Evolutionary conservation across 331 rosid genomes (phyloP).

Genomic region (Pyrus hybrid): DNA sequence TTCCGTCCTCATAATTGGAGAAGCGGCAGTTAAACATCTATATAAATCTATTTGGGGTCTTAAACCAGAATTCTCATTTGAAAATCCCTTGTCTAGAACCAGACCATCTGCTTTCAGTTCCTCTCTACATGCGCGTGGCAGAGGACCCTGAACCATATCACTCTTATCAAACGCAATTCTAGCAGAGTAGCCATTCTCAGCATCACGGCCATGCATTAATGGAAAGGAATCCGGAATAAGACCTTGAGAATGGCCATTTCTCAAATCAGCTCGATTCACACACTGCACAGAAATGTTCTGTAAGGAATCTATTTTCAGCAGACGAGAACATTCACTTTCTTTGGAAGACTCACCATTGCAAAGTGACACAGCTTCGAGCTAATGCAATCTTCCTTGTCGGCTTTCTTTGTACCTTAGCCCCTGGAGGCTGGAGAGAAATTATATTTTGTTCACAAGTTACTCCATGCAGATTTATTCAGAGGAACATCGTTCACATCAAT

Average conservation of each 20-base stretch:
- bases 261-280: constrained; percentile 4
- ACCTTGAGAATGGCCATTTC: background rate
- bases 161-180: background rate
- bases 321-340: constrained; percentile 1
- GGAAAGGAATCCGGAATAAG: constrained; percentile 4
- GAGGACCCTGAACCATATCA: background rate
- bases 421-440: constrained; percentile 1
- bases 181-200: background rate
- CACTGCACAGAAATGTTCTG: background rate
- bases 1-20: background rate
- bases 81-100: background rate
- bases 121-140: constrained; percentile 4
- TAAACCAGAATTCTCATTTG: background rate
- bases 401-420: background rate
- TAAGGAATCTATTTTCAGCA: background rate
- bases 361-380: constrained; percentile 1
- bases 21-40: constrained; percentile 1
- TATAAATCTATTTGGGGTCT: constrained; percentile 25
- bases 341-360: background rate
- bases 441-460: background rate
- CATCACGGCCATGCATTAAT: constrained; percentile 1
- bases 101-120: background rate
- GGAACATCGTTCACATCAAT: no score
- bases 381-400: constrained; percentile 8
- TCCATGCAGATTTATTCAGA: no score